Conservation (phyloP, 495 filamentous ascomycete genomes). For the Neurospora sp. region DNA sequence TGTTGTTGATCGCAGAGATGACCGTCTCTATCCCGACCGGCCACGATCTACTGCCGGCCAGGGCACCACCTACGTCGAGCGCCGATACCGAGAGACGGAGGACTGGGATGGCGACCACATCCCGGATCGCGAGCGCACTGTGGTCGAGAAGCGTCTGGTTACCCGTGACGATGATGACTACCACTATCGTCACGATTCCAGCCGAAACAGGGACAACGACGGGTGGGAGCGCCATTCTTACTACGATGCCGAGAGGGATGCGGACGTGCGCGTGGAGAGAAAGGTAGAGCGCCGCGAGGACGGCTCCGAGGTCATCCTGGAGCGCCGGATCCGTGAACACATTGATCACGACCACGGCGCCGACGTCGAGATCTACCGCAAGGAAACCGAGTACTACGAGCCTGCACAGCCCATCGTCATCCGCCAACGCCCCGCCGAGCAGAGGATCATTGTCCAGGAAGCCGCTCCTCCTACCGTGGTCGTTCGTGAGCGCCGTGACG, state of each 20-base stretch:
- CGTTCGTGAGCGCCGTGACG: conserved; percentile 49
- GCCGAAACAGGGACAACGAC: conserved; percentile 15
- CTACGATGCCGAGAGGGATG: conserved; percentile 30
- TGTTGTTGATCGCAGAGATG: conserved; percentile 38
- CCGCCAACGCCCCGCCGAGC: conserved; percentile 49
- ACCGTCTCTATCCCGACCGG: conserved; percentile 36
- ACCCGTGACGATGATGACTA: conserved; percentile 23
- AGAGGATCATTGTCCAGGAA: conserved; percentile 68
- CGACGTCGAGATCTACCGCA: conserved; percentile 52
- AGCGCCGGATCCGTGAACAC: conserved; percentile 37
- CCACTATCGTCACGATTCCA: conserved; percentile 9
- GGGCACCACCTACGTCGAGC: conserved; percentile 26
- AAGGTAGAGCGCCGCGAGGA: conserved; percentile 31
- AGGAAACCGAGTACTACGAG: conserved; percentile 59
- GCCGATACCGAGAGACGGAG: conserved; percentile 36
- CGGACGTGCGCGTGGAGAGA: conserved; percentile 35
- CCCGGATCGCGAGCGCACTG: conserved; percentile 14
- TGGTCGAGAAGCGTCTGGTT: conserved; percentile 20
- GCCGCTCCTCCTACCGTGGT: conserved; percentile 55
- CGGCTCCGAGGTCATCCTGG: conserved; percentile 36
- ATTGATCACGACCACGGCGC: conserved; percentile 31
- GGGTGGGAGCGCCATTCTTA: conserved; percentile 33
- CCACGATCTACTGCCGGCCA: conserved; percentile 35
- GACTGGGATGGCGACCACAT: conserved; percentile 24
- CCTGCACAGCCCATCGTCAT: conserved; percentile 55